Conservation (phyloP, 2,329 filamentous ascomycete species). For the Dactylellina leptospora region DNA sequence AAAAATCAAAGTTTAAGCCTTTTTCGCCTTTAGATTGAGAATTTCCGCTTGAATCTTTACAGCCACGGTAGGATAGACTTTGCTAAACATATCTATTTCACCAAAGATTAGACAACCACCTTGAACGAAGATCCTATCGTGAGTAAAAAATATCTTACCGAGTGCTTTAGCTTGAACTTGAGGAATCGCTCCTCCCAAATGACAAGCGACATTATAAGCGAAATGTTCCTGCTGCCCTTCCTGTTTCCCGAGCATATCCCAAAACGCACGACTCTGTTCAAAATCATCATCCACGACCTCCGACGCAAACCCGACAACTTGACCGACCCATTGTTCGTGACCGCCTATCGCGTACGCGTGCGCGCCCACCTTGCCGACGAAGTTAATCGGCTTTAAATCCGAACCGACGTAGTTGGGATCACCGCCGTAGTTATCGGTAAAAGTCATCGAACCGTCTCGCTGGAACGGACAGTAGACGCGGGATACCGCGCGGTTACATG, state of each 20-base stretch:
- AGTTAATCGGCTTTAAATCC: constrained; percentile 57
- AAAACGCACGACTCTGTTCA: constrained; percentile 64
- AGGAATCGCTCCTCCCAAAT: constrained; percentile 66
- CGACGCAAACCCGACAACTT: constrained; percentile 57
- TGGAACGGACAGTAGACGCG: constrained; percentile 60
- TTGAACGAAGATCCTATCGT: background rate
- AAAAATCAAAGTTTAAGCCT: no score
- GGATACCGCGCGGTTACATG: constrained; percentile 64
- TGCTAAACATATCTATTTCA: constrained; percentile 34
- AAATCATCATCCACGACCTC: constrained; percentile 65
- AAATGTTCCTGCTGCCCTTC: constrained; percentile 71
- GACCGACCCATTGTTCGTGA: constrained; percentile 58
- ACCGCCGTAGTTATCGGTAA: constrained; percentile 62
- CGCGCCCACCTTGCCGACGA: constrained; percentile 26
- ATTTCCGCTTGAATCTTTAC: constrained; percentile 18
- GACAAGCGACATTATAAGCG: constrained; percentile 68
- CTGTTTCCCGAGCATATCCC: constrained; percentile 64
- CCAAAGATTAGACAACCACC: background rate
- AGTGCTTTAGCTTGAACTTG: constrained; percentile 69
- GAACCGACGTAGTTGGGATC: constrained; percentile 62
- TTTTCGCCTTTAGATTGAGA: background rate
- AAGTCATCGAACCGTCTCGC: constrained; percentile 60
- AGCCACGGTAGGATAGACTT: constrained; percentile 25
- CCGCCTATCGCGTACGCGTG: constrained; percentile 46
- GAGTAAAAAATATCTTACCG: constrained; percentile 67